phyloP scores from a whole-genome alignment of 1,284 basidiomycete genomes.

The Cryptococcus jaspeensis region DNA sequence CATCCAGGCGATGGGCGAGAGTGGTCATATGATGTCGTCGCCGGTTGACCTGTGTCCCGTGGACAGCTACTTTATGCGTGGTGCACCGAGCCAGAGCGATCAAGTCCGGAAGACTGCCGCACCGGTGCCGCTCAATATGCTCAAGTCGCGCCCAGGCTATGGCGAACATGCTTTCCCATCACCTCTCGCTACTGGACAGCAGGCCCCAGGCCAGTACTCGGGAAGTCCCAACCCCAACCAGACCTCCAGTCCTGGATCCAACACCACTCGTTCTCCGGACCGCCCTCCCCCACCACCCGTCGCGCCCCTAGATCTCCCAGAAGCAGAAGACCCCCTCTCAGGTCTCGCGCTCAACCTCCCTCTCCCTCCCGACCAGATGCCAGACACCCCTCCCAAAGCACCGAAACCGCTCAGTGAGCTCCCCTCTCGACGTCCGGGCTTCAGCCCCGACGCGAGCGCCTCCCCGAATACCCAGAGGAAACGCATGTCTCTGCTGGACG shows the following conservation, averaged over 20 bases:
- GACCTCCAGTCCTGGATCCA: not conserved
- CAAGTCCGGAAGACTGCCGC: not conserved
- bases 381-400: slow-evolving; percentile 25
- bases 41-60: slow-evolving; percentile 1
- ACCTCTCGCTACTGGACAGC: not conserved
- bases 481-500: slow-evolving; percentile 26
- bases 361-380: slow-evolving; percentile 40
- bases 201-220: not conserved
- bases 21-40: not conserved
- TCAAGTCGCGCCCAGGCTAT: slow-evolving; percentile 5
- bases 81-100: not conserved
- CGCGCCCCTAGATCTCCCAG: slow-evolving; percentile 17
- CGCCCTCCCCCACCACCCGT: slow-evolving; percentile 18
- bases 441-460: not conserved
- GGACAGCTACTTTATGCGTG: slow-evolving; percentile 11
- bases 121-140: not conserved
- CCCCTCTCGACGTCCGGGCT: not conserved
- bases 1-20: not conserved
- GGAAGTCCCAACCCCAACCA: too few species aligned
- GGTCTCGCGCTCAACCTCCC: slow-evolving; percentile 25
- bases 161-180: slow-evolving; percentile 5
- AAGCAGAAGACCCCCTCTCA: slow-evolving; percentile 14
- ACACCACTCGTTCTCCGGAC: not conserved
- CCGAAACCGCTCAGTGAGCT: not conserved
- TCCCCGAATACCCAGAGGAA: slow-evolving; percentile 6